Percentiles rank a stretch among this genome's conserved stretches.
phyloP scores from a whole-genome alignment of 2,329 filamentous ascomycete species.

The Diaporthe eres region DNA sequence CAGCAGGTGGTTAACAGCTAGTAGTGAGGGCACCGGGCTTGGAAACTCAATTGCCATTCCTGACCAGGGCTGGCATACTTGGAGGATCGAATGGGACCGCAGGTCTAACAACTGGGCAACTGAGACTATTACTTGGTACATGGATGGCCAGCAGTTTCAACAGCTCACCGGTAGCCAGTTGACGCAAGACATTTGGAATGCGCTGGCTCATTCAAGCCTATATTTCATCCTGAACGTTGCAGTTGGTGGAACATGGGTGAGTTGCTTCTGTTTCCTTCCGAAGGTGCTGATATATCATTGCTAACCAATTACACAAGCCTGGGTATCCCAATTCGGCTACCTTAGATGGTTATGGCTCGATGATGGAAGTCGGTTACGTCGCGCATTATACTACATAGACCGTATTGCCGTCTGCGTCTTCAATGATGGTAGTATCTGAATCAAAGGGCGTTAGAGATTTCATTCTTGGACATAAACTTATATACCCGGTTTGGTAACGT shows the following conservation, averaged over 20 bases:
- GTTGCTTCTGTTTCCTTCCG: slow-evolving; percentile 24
- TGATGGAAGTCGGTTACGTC: slow-evolving; percentile 51
- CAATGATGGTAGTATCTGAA: background rate
- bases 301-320: slow-evolving; percentile 43
- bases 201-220: slow-evolving; percentile 47
- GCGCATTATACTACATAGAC: slow-evolving; percentile 42
- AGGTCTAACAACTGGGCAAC: slow-evolving; percentile 58
- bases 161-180: slow-evolving; percentile 59
- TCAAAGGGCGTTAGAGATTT: background rate
- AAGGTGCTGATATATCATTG: background rate
- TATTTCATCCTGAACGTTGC: slow-evolving; percentile 50
- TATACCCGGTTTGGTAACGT: background rate
- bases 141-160: slow-evolving; percentile 61
- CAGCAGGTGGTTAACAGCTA: too few species aligned
- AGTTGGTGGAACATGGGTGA: slow-evolving; percentile 51
- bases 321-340: slow-evolving; percentile 48
- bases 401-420: too few species aligned
- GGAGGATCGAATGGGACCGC: slow-evolving; percentile 63
- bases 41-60: slow-evolving; percentile 55
- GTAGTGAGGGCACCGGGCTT: slow-evolving; percentile 57
- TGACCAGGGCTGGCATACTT: slow-evolving; percentile 63
- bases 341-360: slow-evolving; percentile 47
- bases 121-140: slow-evolving; percentile 64
- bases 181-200: slow-evolving; percentile 59
- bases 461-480: background rate